Evolutionary conservation across 495 filamentous ascomycete genomes (phyloP), one percentile per base, ranked within the genome.

Genomic region (Bacidia rubella): DNA sequence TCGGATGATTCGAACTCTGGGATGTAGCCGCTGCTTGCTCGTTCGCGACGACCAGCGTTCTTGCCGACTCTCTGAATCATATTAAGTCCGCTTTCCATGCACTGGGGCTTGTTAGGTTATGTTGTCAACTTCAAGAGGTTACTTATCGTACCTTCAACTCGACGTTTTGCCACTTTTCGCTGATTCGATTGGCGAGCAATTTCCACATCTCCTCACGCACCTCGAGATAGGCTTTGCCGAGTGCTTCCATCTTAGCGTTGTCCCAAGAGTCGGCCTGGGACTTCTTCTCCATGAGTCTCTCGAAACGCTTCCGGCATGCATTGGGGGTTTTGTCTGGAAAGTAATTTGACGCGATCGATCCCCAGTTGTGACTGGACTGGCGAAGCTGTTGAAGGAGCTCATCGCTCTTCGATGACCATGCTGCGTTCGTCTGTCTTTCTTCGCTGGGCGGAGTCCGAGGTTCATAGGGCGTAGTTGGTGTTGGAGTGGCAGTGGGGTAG

Each of bases 291-390:
- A 87, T 79, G 53, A 87, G 66, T 20, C 84, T 68, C 65, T 87
- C 84, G 60, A 87, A 81, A 40, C 84, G 73, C 63, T 88, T 88
- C 15, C 84, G 81, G 66, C 84, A 88, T 24, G 84, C 83, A 64
- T 88, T 88, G 26, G 81, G 73, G 4, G 83, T 82, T 68, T 87
- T 88, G 59, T 65, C 68, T 2, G 81, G 82, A 61, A 88, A 88
- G 62, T 81, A 75, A 45, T 71, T 73, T 52, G 69, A 69, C 52
- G 83, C 78, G 58, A 88, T 87, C 46, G 81, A 77, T 45, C 74
- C 73, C 84, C 84, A 88, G 61, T 84, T 84, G 59, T 81, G 75
- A 44, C 79, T 78, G 63, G 74, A 70, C 7, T 78, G 74, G 32
- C 84, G 74, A 23, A 81, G 78, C 24, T 58, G 57, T 58, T 85